A percentile compares a stretch with the other conserved stretches of the same genome.
phyloP scores from a whole-genome alignment of 176 grass and related monocot genomes.

The Oryza meridionalis region DNA sequence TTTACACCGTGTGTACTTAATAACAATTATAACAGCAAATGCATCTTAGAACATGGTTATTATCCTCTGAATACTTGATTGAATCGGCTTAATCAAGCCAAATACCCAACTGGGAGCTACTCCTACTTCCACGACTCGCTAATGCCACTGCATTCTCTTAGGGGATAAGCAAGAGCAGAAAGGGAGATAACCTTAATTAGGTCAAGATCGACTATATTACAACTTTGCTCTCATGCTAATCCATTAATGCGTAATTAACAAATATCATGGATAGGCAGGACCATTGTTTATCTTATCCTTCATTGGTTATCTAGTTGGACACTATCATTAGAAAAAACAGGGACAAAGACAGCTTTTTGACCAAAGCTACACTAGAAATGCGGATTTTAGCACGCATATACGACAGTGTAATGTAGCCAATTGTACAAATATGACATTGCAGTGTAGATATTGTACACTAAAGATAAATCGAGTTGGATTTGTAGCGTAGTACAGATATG shows the following conservation, averaged over 20 bases:
- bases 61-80: neutral
- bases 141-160: constrained; percentile 27
- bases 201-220: constrained; percentile 29
- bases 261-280: constrained; percentile 1
- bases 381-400: neutral
- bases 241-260: constrained; percentile 33
- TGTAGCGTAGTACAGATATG: too few relatives aligned
- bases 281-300: constrained; percentile 50
- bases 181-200: constrained; percentile 6
- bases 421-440: too few relatives aligned
- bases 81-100: neutral
- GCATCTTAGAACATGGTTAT: neutral
- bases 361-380: neutral
- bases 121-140: neutral
- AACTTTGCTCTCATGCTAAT: constrained; percentile 38
- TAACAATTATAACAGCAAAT: neutral
- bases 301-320: constrained; percentile 42
- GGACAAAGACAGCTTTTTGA: constrained; percentile 33
- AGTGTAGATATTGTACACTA: too few relatives aligned
- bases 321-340: neutral
- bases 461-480: too few relatives aligned
- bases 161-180: constrained; percentile 50
- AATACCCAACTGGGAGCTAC: neutral
- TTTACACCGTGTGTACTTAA: neutral
- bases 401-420: too few relatives aligned